A percentile compares a stretch with the other conserved stretches of the same genome.
phyloP scores from a whole-genome alignment of 768 basidiomycete species.

The Rhodotorula diobovata region DNA sequence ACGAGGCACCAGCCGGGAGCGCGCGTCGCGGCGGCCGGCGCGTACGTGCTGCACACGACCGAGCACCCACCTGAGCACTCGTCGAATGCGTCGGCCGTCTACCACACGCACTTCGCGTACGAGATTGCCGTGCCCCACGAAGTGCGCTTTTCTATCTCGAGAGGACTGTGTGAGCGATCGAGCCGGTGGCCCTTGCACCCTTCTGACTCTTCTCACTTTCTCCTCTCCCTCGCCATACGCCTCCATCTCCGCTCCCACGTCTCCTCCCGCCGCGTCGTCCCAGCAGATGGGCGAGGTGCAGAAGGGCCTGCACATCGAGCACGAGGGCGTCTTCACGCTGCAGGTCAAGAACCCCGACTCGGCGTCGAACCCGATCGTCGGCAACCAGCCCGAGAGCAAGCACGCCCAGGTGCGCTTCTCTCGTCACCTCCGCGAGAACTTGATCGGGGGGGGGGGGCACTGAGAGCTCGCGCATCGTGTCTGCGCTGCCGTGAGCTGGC shows the following conservation, averaged over 20 bases:
- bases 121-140: constrained; percentile 46
- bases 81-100: constrained; percentile 38
- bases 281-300: constrained; percentile 55
- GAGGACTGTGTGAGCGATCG: no score
- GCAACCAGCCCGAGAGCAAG: constrained; percentile 13
- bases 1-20: constrained; percentile 55
- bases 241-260: no score
- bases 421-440: background rate
- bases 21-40: constrained; percentile 58
- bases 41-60: constrained; percentile 59
- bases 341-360: constrained; percentile 62
- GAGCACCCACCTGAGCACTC: constrained; percentile 38
- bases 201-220: background rate
- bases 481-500: background rate
- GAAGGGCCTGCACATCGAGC: constrained; percentile 55
- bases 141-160: constrained; percentile 48
- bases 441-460: no score
- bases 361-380: constrained; percentile 50
- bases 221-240: no score
- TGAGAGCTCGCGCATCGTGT: no score
- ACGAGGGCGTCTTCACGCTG: constrained; percentile 57
- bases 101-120: constrained; percentile 55
- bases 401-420: constrained; percentile 14
- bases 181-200: background rate
- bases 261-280: no score